phyloP scores from a whole-genome alignment of 768 basidiomycete species.

The Lentinula raphanica region DNA sequence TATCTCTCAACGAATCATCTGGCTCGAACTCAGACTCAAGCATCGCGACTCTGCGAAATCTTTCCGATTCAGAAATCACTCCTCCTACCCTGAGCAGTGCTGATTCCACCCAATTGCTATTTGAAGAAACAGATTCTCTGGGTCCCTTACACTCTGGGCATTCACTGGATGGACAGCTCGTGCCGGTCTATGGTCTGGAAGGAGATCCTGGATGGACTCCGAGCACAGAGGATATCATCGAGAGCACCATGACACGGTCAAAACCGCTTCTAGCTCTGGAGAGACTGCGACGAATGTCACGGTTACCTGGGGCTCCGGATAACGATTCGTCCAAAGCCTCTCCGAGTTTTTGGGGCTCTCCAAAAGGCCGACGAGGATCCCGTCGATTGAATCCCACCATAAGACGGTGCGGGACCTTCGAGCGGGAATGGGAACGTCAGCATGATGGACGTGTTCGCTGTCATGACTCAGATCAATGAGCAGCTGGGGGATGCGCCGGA shows the following conservation, averaged over 20 bases:
- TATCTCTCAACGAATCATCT: background rate
- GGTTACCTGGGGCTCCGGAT: constrained; percentile 9
- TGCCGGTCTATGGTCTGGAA: constrained; percentile 11
- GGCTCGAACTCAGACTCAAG: background rate
- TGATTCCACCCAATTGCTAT: background rate
- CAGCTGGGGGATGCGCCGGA: constrained; percentile 65
- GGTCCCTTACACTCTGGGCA: background rate
- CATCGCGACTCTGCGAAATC: background rate
- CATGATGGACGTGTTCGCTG: constrained; percentile 78
- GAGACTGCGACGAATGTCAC: constrained; percentile 49
- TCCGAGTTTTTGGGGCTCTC: background rate
- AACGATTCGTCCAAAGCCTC: background rate
- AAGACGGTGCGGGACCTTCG: constrained; percentile 4
- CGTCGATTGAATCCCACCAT: constrained; percentile 1
- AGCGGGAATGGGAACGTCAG: constrained; percentile 37
- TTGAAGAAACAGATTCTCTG: background rate
- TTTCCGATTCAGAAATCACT: constrained; percentile 3
- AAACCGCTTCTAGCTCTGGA: constrained; percentile 69
- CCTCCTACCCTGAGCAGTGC: background rate
- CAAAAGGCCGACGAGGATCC: background rate
- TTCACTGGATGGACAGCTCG: background rate
- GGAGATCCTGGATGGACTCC: constrained; percentile 38
- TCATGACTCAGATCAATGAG: constrained; percentile 77
- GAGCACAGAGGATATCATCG: constrained; percentile 54
- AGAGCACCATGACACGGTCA: constrained; percentile 63